Conservation (phyloP, 805 yeast genomes). For the Teunomyces barrocoloradensis region DNA sequence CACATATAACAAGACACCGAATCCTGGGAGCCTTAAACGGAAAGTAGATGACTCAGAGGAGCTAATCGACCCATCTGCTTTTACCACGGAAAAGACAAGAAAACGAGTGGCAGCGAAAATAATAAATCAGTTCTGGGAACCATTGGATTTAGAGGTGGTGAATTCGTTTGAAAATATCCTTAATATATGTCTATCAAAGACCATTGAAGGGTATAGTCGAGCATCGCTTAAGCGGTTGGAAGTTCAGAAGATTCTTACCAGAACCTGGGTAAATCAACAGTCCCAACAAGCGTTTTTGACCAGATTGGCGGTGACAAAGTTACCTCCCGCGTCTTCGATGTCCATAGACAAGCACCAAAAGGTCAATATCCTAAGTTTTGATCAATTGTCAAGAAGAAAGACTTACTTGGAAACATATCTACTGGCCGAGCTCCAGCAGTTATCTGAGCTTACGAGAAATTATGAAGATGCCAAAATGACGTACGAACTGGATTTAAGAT, state of each 20-base stretch:
- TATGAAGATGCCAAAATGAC: slow-evolving; percentile 19
- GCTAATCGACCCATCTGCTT: not conserved
- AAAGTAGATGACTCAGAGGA: not conserved
- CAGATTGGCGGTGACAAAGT: slow-evolving; percentile 22
- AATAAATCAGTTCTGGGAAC: slow-evolving; percentile 31
- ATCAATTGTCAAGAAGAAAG: slow-evolving; percentile 22
- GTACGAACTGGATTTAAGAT: slow-evolving; percentile 31
- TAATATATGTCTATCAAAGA: slow-evolving; percentile 23
- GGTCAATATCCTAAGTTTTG: slow-evolving; percentile 22
- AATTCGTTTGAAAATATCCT: slow-evolving; percentile 22
- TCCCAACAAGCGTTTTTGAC: slow-evolving; percentile 22
- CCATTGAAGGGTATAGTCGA: slow-evolving; percentile 20
- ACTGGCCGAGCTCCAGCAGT: slow-evolving; percentile 40
- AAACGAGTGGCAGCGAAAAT: slow-evolving; percentile 20
- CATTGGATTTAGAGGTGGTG: slow-evolving; percentile 15
- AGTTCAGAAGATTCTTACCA: slow-evolving; percentile 22
- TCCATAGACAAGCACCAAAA: slow-evolving; percentile 9
- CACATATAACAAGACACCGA: too few relatives aligned
- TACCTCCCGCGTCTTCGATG: slow-evolving; percentile 23
- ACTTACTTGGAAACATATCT: slow-evolving; percentile 33
- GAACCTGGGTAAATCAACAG: slow-evolving; percentile 23
- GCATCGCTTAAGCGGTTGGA: slow-evolving; percentile 15
- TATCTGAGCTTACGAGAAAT: slow-evolving; percentile 29
- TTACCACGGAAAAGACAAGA: not conserved
- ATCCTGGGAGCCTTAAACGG: not conserved